phyloP scores from a whole-genome alignment of 169 alveolate genomes.

The Theileria luwenshuni region DNA sequence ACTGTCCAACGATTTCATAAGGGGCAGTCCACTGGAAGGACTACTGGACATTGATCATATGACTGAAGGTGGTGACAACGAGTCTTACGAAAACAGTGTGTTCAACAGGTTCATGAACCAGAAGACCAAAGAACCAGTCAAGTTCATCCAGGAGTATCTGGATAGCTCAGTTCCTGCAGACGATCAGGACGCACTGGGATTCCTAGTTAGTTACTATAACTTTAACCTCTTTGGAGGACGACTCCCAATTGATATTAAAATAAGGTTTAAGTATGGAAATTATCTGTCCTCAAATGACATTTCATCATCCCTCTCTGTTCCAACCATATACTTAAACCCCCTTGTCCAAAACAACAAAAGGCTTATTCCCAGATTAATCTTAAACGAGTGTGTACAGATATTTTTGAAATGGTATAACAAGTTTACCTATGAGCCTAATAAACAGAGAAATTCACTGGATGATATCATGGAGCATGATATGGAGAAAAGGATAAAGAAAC shows the following conservation, averaged over 20 bases:
- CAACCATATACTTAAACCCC: constrained; percentile 26
- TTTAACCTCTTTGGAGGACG: constrained; percentile 68
- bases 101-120: constrained; percentile 16
- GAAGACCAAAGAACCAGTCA: constrained; percentile 30
- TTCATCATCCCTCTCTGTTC: constrained; percentile 15
- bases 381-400: constrained; percentile 55
- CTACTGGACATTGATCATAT: background rate
- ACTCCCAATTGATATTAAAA: constrained; percentile 51
- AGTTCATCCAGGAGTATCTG: constrained; percentile 57
- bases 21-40: constrained; percentile 31
- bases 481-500: constrained; percentile 23
- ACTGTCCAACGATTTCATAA: constrained; percentile 42
- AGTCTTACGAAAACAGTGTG: constrained; percentile 1
- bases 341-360: constrained; percentile 25
- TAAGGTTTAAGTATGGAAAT: constrained; percentile 28
- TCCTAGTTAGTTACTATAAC: constrained; percentile 61
- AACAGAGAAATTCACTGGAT: constrained; percentile 1
- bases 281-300: constrained; percentile 50
- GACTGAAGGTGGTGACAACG: background rate
- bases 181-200: constrained; percentile 41
- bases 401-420: constrained; percentile 34
- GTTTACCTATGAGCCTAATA: background rate
- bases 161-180: constrained; percentile 54
- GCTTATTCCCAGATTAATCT: constrained; percentile 35
- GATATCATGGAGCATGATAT: constrained; percentile 44